phyloP scores from a whole-genome alignment of 495 filamentous ascomycete species.

The Neurospora africana region DNA sequence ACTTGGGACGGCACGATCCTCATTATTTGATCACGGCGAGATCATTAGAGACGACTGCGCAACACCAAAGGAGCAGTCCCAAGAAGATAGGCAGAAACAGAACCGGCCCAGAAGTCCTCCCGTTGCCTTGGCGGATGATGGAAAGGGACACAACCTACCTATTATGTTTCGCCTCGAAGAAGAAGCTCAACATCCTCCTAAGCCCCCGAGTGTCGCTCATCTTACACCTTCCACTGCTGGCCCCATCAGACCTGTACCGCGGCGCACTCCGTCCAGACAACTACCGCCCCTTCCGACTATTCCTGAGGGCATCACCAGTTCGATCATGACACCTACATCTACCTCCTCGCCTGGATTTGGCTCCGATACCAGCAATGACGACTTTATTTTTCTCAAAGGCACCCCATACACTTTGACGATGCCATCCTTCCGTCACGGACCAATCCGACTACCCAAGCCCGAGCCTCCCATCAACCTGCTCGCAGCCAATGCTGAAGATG shows the following conservation, averaged over 20 bases:
- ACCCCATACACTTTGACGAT: slow-evolving; percentile 31
- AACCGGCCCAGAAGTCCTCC: not conserved
- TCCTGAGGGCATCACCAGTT: slow-evolving; percentile 26
- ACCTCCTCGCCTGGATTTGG: slow-evolving; percentile 5
- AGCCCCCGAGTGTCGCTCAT: slow-evolving; percentile 1
- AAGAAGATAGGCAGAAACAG: not conserved
- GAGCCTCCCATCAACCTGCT: slow-evolving; percentile 26
- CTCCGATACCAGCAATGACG: slow-evolving; percentile 14
- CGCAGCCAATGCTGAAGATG: slow-evolving; percentile 30
- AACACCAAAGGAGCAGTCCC: slow-evolving; percentile 7
- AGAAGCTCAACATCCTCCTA: not conserved
- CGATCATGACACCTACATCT: slow-evolving; percentile 9
- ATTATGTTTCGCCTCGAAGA: slow-evolving; percentile 13
- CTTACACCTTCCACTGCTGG: slow-evolving; percentile 8
- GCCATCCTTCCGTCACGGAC: slow-evolving; percentile 37
- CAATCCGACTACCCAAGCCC: slow-evolving; percentile 33
- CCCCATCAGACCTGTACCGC: slow-evolving; percentile 8
- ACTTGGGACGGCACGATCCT: slow-evolving; percentile 6
- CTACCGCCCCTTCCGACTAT: slow-evolving; percentile 32
- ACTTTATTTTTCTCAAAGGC: slow-evolving; percentile 31
- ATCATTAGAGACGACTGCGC: slow-evolving; percentile 3
- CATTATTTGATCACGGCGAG: slow-evolving; percentile 4
- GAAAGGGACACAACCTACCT: slow-evolving; percentile 7
- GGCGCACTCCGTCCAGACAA: slow-evolving; percentile 14
- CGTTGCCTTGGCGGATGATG: not conserved